Evolutionary conservation across 2,329 filamentous ascomycete genomes (phyloP), one percentile per base, ranked within the genome.

Genomic region (Aspergillus ibericus): DNA sequence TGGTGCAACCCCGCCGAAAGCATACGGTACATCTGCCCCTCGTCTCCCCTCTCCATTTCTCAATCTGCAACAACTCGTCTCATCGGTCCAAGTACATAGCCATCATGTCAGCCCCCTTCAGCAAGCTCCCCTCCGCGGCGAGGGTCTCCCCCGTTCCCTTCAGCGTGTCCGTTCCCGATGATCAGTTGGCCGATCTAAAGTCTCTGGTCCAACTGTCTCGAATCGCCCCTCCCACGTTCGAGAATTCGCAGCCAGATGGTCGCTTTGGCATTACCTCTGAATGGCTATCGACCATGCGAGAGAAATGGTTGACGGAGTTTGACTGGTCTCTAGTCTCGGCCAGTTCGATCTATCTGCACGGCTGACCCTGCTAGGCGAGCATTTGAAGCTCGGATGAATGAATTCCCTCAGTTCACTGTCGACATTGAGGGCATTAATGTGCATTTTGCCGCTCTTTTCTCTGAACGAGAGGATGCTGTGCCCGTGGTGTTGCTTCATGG

Each of bases 361-460:
- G 60, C 47, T 59, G 10, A 55, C 29, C 2, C 15, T 13, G 67
- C 38, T 18, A 71, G 70, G 62, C 64, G 69, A 68, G 65, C 73
- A 54, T 70, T 72, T 3, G 72, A 78, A 63, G 65, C 74, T 40
- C 72, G 76, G 15, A 78, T 83, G 63, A 84, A 84, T 64, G 75
- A 70, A 12, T 80, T 81, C 46, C 81, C 81, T 1, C 81, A 84
- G 59, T 85, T 78, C 71, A 81, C 70, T 1, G 70, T 74, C 0
- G 61, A 70, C 0, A 72, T 84, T 52, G 72, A 75, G 10, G 77
- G 81, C 22, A 52, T 78, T 47, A 64, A 69, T 1, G 69, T 83
- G 46, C 81, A 83, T 65, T 83, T 83, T 62, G 67, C 75, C 0
- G 81, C 78, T 2, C 70, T 83, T 0, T 82, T 82, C 60, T 83